These are phyloP conservation scores for Trypanosoma mega DNA, from an alignment of 208 protist genomes.

Conservation along the genomic window DNA sequence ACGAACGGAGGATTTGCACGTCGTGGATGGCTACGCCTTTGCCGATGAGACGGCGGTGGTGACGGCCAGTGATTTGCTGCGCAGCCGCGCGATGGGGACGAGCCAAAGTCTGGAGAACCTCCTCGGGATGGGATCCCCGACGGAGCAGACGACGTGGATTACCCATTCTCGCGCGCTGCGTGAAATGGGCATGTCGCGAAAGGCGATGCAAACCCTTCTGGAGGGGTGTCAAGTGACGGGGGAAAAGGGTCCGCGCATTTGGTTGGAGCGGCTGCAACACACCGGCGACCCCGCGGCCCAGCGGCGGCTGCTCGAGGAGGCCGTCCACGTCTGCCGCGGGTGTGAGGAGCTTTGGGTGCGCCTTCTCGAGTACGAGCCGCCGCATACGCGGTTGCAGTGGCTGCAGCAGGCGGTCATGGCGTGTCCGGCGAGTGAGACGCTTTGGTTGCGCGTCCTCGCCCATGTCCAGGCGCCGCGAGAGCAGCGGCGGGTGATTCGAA, in stretches of 20 bases:
- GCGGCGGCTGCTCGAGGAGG: slow-evolving; percentile 67
- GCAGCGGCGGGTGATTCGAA: slow-evolving; percentile 57
- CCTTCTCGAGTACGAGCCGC: slow-evolving; percentile 48
- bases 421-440: slow-evolving; percentile 61
- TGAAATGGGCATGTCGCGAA: slow-evolving; percentile 67
- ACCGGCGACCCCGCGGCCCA: slow-evolving; percentile 39
- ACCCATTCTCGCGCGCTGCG: slow-evolving; percentile 69
- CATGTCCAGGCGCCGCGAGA: slow-evolving; percentile 42
- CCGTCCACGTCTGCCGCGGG: slow-evolving; percentile 41
- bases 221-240: slow-evolving; percentile 72
- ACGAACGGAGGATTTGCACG: slow-evolving; percentile 60
- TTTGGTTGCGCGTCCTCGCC: slow-evolving; percentile 72
- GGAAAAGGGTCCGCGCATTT: slow-evolving; percentile 63
- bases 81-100: slow-evolving; percentile 28
- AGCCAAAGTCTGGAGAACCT: slow-evolving; percentile 55
- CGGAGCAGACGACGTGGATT: slow-evolving; percentile 84
- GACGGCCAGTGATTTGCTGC: slow-evolving; percentile 65
- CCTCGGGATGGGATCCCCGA: slow-evolving; percentile 71
- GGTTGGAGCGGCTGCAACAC: slow-evolving; percentile 68
- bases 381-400: slow-evolving; percentile 49
- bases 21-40: slow-evolving; percentile 70
- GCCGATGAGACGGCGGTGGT: slow-evolving; percentile 64
- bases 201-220: slow-evolving; percentile 58
- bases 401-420: slow-evolving; percentile 69
- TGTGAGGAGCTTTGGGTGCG: slow-evolving; percentile 73